Evolutionary conservation across 192 early-diverging fungal genomes (phyloP), one percentile per base, ranked within the genome.

Genomic region (Thamnidium elegans): DNA sequence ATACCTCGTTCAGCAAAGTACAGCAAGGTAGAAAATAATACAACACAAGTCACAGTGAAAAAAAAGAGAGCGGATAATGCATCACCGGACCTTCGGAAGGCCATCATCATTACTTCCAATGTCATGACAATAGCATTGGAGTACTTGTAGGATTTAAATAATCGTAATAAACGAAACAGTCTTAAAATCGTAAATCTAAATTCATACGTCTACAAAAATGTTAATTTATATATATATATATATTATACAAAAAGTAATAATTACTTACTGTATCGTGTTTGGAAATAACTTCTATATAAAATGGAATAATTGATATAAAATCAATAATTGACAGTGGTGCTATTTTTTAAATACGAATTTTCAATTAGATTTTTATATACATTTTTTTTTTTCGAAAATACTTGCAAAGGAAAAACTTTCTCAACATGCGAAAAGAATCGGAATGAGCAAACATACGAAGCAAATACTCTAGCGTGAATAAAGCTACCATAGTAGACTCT

Each of bases 121-220:
- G 89, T 90, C 83, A 92, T 85, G 55, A 90, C 81, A 58, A 92
- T 82, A 11, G 90, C 84, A 45, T 86, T 88, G 54, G 88, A 90
- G 74, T 92, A 90, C 63, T 90, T 90, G 70, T 90, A 92, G 6
- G 87, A 87, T 46, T 88, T 88, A 72, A 92, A 92, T 3, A 92
- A 81, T 19, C 90, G 83, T 50, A 92, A 70, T 9, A 92, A 74
- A 26, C 90, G 82, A 69, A 92, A 90, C 9, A 90, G 70, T 21
- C 89, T 79, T 68, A 92, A 68, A 52, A 90, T 90, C n/a, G 90
- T 92, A 76, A 92, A 90, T 10, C 90, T 84, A 70, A 92, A 92
- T 67, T 87, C 87, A 59, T 86, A 89, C 8, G 87, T 87, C 72
- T 81, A 71, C 1, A 14, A 14, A 3, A 48, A 9, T 15, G 14